Percentiles rank a stretch among this genome's conserved stretches.
Conservation (phyloP, 306 rosid species). For the Ormosia emarginata region DNA sequence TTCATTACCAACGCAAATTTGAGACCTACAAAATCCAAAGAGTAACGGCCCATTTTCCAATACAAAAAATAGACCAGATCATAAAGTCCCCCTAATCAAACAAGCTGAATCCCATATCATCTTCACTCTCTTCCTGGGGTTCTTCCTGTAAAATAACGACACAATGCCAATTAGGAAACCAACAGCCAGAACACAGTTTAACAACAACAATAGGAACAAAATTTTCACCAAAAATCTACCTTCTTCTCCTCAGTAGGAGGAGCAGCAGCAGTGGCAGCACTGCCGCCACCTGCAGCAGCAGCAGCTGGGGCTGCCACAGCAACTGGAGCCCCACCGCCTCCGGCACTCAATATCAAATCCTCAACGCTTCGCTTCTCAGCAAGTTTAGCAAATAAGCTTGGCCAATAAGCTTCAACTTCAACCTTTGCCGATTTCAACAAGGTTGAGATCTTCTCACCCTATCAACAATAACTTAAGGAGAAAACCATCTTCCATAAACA, state of each 20-base stretch:
- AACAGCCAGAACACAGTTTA: neutral
- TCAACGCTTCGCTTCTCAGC: conserved; percentile 60
- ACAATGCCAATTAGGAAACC: conserved; percentile 14
- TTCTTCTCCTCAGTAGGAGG: conserved; percentile 67
- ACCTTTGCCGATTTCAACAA: conserved; percentile 60
- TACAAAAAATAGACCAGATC: neutral
- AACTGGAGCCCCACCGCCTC: conserved; percentile 53
- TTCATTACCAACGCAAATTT: neutral
- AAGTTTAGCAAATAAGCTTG: conserved; percentile 65
- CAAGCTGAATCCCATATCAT: conserved; percentile 66
- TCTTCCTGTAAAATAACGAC: conserved; percentile 45
- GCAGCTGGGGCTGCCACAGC: conserved; percentile 52
- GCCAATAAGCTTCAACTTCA: conserved; percentile 61
- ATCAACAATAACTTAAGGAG: conserved; percentile 28
- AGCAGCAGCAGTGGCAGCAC: conserved; percentile 32
- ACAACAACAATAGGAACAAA: neutral
- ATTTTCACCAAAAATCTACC: conserved; percentile 25
- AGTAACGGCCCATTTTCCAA: neutral
- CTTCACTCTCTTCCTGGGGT: conserved; percentile 65
- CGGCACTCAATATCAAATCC: conserved; percentile 54
- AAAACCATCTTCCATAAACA: neutral
- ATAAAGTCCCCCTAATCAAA: conserved; percentile 47
- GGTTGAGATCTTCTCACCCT: conserved; percentile 66
- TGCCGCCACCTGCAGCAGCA: conserved; percentile 20
- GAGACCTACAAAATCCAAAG: neutral